Evolutionary conservation across 1,284 basidiomycete genomes (phyloP), one percentile per base, ranked within the genome.

Genomic region (Cryptococcus floricola): DNA sequence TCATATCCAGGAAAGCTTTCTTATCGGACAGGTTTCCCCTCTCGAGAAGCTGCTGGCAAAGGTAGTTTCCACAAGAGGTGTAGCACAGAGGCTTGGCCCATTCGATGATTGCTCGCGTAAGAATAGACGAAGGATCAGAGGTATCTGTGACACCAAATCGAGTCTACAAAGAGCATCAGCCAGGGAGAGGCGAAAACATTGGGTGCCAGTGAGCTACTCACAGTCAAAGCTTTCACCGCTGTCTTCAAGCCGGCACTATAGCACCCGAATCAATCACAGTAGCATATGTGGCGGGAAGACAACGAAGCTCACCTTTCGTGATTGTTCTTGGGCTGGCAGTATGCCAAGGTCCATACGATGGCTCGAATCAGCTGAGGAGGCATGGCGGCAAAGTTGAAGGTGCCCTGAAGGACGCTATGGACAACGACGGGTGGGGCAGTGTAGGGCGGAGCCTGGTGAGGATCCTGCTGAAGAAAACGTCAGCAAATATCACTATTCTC

Each of bases 21-120:
- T 68, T 71, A 52, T 74, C 73, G 41, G 65, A 61, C 5, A 56
- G 44, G 2, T 64, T 62, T 1, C 67, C 69, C 48, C 66, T 63
- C 39, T 74, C 73, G 8, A 74, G 63, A 31, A 74, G 61, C 55
- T 74, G 73, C 46, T 74, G 73, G 54, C 73, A 74, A 14, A 74
- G 66, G 48, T 74, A 73, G 53, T 74, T 74, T 23, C 73, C 73
- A 45, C 69, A 73, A 31, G 71, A 70, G 13, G 71, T 73, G 50
- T 63, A 70, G 57, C 73, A 74, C n/a, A 74, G 69, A 4, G 57
- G 54, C 43, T 66, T 65, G 9, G 71, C 71, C 59, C 57, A 67
- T 43, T 71, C 71, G 12, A 70, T 60, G 50, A 73, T 74, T 18
- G 65, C 58, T 27, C 53, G 58, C 42, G 66, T 61, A 12, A 74